phyloP scores from a whole-genome alignment of 495 filamentous ascomycete species.

The Aspergillus leporis region DNA sequence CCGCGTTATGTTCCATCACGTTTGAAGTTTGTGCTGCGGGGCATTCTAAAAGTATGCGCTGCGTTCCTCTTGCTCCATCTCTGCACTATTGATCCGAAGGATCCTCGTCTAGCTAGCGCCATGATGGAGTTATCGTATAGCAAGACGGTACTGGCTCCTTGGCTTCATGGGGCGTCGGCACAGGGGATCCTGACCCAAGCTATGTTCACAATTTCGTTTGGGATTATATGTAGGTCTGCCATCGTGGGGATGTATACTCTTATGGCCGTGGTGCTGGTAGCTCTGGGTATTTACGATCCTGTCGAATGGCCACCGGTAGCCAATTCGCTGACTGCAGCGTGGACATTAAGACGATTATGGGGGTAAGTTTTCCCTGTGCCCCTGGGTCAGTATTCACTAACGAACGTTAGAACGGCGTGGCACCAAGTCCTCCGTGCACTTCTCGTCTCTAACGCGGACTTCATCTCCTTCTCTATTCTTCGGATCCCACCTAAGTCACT shows the following conservation, averaged over 20 bases:
- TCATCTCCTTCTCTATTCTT: constrained; percentile 10
- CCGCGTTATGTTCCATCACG: background rate
- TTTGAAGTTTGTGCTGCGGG: constrained; percentile 7
- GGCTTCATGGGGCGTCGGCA: background rate
- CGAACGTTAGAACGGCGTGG: constrained; percentile 18
- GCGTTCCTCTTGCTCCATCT: constrained; percentile 6
- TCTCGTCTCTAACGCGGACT: constrained; percentile 16
- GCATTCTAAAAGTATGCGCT: background rate
- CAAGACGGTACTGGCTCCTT: constrained; percentile 10
- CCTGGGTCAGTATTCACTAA: background rate
- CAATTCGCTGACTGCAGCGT: constrained; percentile 14
- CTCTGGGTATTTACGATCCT: constrained; percentile 7
- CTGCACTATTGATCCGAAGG: constrained; percentile 16
- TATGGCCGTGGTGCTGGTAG: constrained; percentile 6
- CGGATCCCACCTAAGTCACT: constrained; percentile 5
- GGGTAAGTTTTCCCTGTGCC: constrained; percentile 12
- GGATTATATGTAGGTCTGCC: constrained; percentile 13
- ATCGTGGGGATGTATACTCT: constrained; percentile 17
- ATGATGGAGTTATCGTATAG: constrained; percentile 5
- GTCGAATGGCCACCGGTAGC: constrained; percentile 21
- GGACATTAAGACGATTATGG: constrained; percentile 20
- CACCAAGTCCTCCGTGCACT: constrained; percentile 24
- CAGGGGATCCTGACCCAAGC: constrained; percentile 1
- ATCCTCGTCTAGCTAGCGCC: constrained; percentile 2
- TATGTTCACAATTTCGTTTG: constrained; percentile 22